A percentile compares a stretch with the other conserved stretches of the same genome.
These are phyloP conservation scores for Ramaria sp. DNA, from an alignment of 768 basidiomycete species.

Conservation along the genomic window DNA sequence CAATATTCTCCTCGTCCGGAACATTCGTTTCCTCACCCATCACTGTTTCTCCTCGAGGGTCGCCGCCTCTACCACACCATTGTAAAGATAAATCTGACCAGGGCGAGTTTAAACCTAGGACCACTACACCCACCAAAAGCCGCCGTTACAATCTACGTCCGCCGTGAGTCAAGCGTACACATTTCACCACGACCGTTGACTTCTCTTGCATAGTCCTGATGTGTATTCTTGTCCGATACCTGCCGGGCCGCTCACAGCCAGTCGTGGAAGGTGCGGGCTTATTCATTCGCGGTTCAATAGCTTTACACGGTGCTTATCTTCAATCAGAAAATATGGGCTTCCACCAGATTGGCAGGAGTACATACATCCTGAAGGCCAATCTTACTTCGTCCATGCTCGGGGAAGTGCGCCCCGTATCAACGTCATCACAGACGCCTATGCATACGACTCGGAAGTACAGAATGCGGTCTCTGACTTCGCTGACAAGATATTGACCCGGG, in stretches of 20 bases:
- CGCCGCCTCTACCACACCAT: background rate
- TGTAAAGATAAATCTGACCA: background rate
- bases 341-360: slow-evolving; percentile 37
- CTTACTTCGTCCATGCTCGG: slow-evolving; percentile 36
- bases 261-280: background rate
- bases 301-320: background rate
- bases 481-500: slow-evolving; percentile 20
- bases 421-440: slow-evolving; percentile 47
- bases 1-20: background rate
- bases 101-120: background rate
- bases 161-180: background rate
- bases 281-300: too few relatives aligned
- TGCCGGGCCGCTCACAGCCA: background rate
- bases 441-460: slow-evolving; percentile 28
- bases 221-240: background rate
- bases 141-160: background rate
- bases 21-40: background rate
- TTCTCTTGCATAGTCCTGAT: background rate
- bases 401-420: slow-evolving; percentile 17
- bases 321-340: slow-evolving; percentile 18
- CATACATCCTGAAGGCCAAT: slow-evolving; percentile 51
- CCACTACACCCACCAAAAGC: background rate
- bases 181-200: background rate
- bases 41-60: background rate
- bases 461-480: slow-evolving; percentile 30